A percentile compares a stretch with the other conserved stretches of the same genome.
Evolutionary conservation across 2,329 filamentous ascomycete species (phyloP).

Genomic region (Epichloe elymi): DNA sequence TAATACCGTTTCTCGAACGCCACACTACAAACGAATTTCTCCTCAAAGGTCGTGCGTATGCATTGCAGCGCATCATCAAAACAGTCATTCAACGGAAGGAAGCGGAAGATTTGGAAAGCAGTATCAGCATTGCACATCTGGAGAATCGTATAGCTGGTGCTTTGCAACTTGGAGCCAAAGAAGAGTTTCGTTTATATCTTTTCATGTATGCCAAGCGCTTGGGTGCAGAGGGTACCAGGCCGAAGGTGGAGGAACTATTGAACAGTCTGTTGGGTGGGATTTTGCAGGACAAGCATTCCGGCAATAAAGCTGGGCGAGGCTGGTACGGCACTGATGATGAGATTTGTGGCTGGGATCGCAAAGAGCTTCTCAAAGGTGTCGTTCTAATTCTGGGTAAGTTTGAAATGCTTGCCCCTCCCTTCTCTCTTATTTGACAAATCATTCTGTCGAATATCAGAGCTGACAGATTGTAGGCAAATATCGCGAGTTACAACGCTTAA

Average conservation of each 20-base stretch:
- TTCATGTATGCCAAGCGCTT: constrained; percentile 96
- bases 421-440: background rate
- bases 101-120: constrained; percentile 82
- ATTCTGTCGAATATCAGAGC: constrained; percentile 12
- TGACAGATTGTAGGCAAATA: constrained; percentile 62
- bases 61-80: constrained; percentile 84
- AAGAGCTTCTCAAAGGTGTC: constrained; percentile 77
- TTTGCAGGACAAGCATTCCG: constrained; percentile 42
- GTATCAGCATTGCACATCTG: constrained; percentile 83
- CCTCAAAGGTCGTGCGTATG: constrained; percentile 82
- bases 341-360: constrained; percentile 83
- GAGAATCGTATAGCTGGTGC: constrained; percentile 91
- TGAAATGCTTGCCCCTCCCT: background rate
- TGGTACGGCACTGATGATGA: constrained; percentile 57
- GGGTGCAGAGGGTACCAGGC: constrained; percentile 72
- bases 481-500: constrained; percentile 82
- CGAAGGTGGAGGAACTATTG: constrained; percentile 87
- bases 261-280: constrained; percentile 67
- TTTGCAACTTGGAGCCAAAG: constrained; percentile 67
- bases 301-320: constrained; percentile 33
- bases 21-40: constrained; percentile 91
- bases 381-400: constrained; percentile 80
- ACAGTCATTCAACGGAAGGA: constrained; percentile 76
- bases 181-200: constrained; percentile 91
- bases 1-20: constrained; percentile 84